These are phyloP conservation scores for Bryoerythrophyllum caledonicum DNA, from an alignment of 225 moss, liverwort and hornwort species.

Conservation along the genomic window DNA sequence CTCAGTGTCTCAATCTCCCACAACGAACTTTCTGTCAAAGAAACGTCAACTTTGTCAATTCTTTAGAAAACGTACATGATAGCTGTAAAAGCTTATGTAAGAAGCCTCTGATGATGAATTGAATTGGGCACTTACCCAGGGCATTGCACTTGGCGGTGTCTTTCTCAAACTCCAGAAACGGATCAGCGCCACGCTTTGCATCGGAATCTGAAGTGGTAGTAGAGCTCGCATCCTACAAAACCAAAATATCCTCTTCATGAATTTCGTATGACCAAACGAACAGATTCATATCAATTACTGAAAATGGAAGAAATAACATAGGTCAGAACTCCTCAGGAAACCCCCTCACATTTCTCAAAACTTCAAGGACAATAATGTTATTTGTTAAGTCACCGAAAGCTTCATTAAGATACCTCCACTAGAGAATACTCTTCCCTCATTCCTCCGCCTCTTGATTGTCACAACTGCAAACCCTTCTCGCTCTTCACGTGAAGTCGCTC, in stretches of 20 bases:
- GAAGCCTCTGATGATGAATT: not conserved
- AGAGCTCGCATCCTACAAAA: conserved; percentile 32
- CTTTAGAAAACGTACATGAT: not conserved
- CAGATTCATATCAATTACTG: not conserved
- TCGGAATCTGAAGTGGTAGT: conserved; percentile 28
- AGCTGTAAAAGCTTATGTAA: not conserved
- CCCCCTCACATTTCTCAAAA: not conserved
- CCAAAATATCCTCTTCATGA: not conserved
- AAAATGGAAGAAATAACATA: not conserved
- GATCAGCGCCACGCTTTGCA: conserved; percentile 64
- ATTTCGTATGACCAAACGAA: conserved; percentile 5
- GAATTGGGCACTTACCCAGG: conserved; percentile 47
- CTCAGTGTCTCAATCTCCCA: conserved; percentile 95
- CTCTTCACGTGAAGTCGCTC: too few species aligned
- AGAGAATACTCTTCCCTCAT: too few species aligned
- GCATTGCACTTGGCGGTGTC: conserved; percentile 87
- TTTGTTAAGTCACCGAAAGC: too few species aligned
- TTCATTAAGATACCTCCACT: too few species aligned
- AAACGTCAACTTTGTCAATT: conserved; percentile 7
- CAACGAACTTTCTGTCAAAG: conserved; percentile 83
- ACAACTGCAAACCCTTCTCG: too few species aligned
- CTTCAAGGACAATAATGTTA: not conserved
- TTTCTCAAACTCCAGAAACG: conserved; percentile 67
- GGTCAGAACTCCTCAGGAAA: not conserved
- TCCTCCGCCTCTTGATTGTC: too few species aligned